phyloP scores from a whole-genome alignment of 2,329 filamentous ascomycete species.

The Microcyclospora pomicola region DNA sequence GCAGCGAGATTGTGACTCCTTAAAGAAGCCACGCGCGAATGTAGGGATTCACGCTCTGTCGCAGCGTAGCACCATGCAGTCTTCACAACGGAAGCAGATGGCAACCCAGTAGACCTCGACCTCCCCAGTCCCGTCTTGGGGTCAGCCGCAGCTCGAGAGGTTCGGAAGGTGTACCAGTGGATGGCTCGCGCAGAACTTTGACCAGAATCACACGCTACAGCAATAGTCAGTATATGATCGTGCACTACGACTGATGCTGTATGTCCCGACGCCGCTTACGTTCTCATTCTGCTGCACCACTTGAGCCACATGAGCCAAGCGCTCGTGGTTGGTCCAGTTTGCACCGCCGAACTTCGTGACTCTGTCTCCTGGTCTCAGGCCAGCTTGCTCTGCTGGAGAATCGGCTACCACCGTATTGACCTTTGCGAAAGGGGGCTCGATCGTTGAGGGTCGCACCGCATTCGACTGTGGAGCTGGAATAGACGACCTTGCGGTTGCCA shows the following conservation, averaged over 20 bases:
- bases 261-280: slow-evolving; percentile 41
- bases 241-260: neutral
- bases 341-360: slow-evolving; percentile 77
- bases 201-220: slow-evolving; percentile 55
- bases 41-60: no score
- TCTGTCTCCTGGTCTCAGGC: slow-evolving; percentile 64
- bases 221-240: slow-evolving; percentile 5
- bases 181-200: slow-evolving; percentile 47
- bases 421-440: slow-evolving; percentile 64
- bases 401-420: slow-evolving; percentile 68
- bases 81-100: slow-evolving; percentile 69
- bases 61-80: neutral
- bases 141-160: slow-evolving; percentile 54
- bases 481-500: neutral
- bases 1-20: no score
- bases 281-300: slow-evolving; percentile 81
- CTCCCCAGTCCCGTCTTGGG: slow-evolving; percentile 75
- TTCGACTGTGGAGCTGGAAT: neutral
- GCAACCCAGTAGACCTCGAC: slow-evolving; percentile 76
- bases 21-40: no score
- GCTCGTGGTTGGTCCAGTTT: slow-evolving; percentile 73
- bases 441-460: slow-evolving; percentile 9
- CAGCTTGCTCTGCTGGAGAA: slow-evolving; percentile 73
- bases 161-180: slow-evolving; percentile 46
- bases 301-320: slow-evolving; percentile 72